These are phyloP conservation scores for Sherardia arvensis DNA, from an alignment of 257 asterid genomes.

Conservation along the genomic window DNA sequence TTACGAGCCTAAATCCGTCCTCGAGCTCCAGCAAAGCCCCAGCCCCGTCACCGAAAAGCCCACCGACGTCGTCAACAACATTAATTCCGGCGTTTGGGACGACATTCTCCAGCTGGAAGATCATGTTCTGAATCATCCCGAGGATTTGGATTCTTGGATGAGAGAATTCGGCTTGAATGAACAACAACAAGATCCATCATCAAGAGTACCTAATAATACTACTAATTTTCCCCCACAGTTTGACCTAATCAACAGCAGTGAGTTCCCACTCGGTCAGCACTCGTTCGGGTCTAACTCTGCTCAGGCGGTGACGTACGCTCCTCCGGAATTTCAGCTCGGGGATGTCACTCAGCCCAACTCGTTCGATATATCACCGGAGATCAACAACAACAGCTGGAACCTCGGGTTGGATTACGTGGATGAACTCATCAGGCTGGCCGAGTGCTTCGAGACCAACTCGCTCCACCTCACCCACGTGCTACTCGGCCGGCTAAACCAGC, in stretches of 20 bases:
- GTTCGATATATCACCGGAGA: constrained; percentile 21
- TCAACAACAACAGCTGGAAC: constrained; percentile 27
- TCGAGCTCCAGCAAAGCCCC: constrained; percentile 65
- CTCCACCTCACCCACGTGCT: constrained; percentile 64
- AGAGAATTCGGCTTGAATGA: constrained; percentile 78
- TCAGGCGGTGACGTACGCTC: constrained; percentile 36
- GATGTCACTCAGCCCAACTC: constrained; percentile 26
- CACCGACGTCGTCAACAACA: constrained; percentile 14
- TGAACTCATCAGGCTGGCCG: constrained; percentile 75
- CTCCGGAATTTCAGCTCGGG: constrained; percentile 35
- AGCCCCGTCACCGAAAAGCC: constrained; percentile 45
- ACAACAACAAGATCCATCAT: constrained; percentile 6
- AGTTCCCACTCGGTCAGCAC: constrained; percentile 26
- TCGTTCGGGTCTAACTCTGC: constrained; percentile 29
- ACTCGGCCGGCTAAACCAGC: constrained; percentile 76
- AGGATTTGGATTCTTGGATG: constrained; percentile 82
- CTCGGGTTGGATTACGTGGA: constrained; percentile 63
- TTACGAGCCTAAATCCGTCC: constrained; percentile 80
- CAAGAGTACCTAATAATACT: not conserved
- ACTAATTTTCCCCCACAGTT: not conserved
- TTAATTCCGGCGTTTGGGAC: constrained; percentile 13
- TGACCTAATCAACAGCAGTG: not conserved
- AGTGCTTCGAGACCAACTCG: constrained; percentile 79
- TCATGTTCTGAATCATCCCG: constrained; percentile 56
- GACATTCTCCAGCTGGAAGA: constrained; percentile 64